These are phyloP conservation scores for Arthrobotrys sinensis DNA, from an alignment of 2,329 filamentous ascomycete genomes.

Conservation along the genomic window DNA sequence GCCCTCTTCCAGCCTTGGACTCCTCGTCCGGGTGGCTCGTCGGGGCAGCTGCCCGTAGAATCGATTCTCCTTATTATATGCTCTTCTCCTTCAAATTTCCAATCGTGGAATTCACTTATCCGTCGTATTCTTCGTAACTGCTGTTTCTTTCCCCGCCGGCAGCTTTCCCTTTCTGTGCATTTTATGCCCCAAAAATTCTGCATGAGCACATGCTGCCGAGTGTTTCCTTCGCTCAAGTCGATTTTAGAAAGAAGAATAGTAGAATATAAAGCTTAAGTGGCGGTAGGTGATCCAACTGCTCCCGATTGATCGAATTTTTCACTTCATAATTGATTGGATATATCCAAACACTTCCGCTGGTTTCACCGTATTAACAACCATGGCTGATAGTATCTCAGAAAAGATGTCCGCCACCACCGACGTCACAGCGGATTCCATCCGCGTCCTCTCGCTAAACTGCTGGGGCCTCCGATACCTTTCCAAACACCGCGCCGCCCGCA, in stretches of 20 bases:
- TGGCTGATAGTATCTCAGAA: slow-evolving; percentile 43
- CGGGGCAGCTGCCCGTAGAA: slow-evolving; percentile 46
- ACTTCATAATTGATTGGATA: neutral
- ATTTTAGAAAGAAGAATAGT: slow-evolving; percentile 15
- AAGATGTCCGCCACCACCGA: slow-evolving; percentile 38
- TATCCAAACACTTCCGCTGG: neutral
- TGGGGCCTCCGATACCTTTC: slow-evolving; percentile 95
- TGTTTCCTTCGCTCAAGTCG: neutral
- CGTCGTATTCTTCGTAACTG: slow-evolving; percentile 21
- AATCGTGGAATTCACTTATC: slow-evolving; percentile 38
- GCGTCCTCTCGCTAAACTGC: slow-evolving; percentile 92
- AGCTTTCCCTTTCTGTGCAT: slow-evolving; percentile 19
- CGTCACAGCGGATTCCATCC: slow-evolving; percentile 70
- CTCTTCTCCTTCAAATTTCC: slow-evolving; percentile 55
- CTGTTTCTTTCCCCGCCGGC: slow-evolving; percentile 43
- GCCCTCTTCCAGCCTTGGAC: slow-evolving; percentile 24
- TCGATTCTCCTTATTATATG: slow-evolving; percentile 4
- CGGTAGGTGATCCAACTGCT: slow-evolving; percentile 27
- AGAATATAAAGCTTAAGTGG: slow-evolving; percentile 41
- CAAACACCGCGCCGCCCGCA: slow-evolving; percentile 81
- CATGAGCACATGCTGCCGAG: slow-evolving; percentile 54
- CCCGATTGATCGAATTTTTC: slow-evolving; percentile 21
- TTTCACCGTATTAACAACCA: slow-evolving; percentile 10
- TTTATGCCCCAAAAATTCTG: neutral
- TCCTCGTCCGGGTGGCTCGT: slow-evolving; percentile 17